Percentiles rank a stretch among this genome's conserved stretches.
These are phyloP conservation scores for Syzygium syzygioides DNA, from an alignment of 441 rosid species.

Conservation along the genomic window DNA sequence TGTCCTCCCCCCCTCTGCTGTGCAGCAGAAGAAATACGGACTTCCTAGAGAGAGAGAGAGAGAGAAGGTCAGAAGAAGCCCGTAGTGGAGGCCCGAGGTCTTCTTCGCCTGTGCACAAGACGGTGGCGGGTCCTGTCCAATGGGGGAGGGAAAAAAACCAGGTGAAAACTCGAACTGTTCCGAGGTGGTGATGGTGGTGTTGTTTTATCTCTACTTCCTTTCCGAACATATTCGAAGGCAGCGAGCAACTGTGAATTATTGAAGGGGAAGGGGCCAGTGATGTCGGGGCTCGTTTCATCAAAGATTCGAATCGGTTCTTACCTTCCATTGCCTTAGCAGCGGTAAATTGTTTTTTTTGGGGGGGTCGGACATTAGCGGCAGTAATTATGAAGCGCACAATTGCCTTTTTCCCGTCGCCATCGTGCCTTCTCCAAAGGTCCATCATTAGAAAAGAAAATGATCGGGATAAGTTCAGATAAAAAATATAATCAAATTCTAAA, in stretches of 20 bases:
- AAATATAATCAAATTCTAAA: no score
- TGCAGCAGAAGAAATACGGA: neutral
- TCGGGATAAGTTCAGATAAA: no score
- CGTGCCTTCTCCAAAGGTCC: no score
- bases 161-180: neutral
- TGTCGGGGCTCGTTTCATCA: neutral
- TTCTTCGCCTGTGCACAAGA: neutral
- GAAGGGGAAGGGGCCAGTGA: neutral
- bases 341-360: no score
- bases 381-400: no score
- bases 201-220: neutral
- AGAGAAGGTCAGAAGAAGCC: neutral
- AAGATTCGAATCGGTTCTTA: no score
- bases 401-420: no score
- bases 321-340: no score
- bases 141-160: neutral
- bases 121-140: neutral
- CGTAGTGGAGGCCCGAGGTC: neutral
- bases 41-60: neutral
- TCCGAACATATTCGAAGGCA: neutral
- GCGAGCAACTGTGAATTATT: neutral
- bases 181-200: neutral
- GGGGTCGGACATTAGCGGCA: no score
- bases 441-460: no score
- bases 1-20: neutral